A percentile compares a stretch with the other conserved stretches of the same genome.
Evolutionary conservation across 805 yeast genomes (phyloP).

Genomic region (Kodamaea fukazawae): DNA sequence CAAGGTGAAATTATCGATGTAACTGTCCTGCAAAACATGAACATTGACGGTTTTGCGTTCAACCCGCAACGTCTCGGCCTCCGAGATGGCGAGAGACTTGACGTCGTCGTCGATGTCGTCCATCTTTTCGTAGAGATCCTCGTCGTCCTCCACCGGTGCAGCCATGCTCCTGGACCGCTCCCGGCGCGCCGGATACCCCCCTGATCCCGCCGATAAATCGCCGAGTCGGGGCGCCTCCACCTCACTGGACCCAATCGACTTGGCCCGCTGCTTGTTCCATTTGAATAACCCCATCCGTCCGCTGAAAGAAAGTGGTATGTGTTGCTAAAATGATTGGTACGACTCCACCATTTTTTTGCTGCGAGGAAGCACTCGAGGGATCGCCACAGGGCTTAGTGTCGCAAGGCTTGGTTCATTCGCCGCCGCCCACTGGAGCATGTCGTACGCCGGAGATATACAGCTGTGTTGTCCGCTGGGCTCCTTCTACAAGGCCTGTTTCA

Average conservation of each 20-base stretch:
- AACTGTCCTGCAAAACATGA: constrained; percentile 35
- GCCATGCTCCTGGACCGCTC: neutral
- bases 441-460: too few species aligned
- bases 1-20: constrained; percentile 34
- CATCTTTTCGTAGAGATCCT: neutral
- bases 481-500: too few species aligned
- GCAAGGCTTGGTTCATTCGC: too few species aligned
- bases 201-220: neutral
- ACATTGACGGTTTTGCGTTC: constrained; percentile 16
- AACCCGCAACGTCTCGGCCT: constrained; percentile 31
- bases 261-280: constrained; percentile 6
- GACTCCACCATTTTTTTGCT: too few species aligned
- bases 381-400: too few species aligned
- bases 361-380: too few species aligned
- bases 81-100: constrained; percentile 26
- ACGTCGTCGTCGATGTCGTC: constrained; percentile 1
- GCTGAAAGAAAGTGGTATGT: neutral
- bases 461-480: too few species aligned
- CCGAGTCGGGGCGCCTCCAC: neutral
- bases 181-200: neutral
- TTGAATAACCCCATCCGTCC: constrained; percentile 5
- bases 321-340: too few species aligned
- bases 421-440: too few species aligned
- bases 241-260: constrained; percentile 4
- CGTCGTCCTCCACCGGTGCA: neutral